Base-by-base conservation (phyloP, 2,329 filamentous ascomycete species). In the Ascochyta fabae region DNA sequence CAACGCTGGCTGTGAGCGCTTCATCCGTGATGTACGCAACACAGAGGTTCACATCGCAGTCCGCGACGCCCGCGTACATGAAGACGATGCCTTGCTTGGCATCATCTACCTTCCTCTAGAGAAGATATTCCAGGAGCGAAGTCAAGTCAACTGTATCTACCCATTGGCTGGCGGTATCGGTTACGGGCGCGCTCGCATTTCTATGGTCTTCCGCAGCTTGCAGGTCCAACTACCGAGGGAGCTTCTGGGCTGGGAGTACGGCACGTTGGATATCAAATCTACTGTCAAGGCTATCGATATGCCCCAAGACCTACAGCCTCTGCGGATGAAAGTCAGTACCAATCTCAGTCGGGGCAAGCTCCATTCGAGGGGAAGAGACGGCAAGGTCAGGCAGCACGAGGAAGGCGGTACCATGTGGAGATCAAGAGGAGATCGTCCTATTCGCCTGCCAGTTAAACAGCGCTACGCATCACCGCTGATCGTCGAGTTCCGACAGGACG, bases 1-100 rank as follows among this genome's bases (percentile, higher is more conserved):
- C 79, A 92, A 92, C 61, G 89, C 89, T 3, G 87, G 87, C 6
- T 90, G 86, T 2, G 89, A 92, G 70, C 83, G 87, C 5, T 90
- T 91, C 60, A 81, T 92, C 35, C 80, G 84, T 12, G 86, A 92
- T 68, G 91, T 88, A 83, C 80, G 79, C 15, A 84, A 81, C 12
- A 83, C 86, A 1, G 88, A 91, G 69, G 79, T 91, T 29, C 87
- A 89, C 60, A 77, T 92, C 27, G 80, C 83, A 1, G 87, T 91
- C 1, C 83, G 88, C 10, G 89, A 92, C 67, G 80, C 84, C 19
- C 81, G 88, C 4, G 80, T 90, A 22, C 84, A 88, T 47, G 89
- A 92, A 68, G 85, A 89, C 48, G 86, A 92, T 60, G 54, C 89
- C 0, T 75, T 91, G 1, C 79, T 92, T 12, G 89, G 89, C 1